Conservation (phyloP, 1,139 yeast genomes). For the Pichia sp. region DNA sequence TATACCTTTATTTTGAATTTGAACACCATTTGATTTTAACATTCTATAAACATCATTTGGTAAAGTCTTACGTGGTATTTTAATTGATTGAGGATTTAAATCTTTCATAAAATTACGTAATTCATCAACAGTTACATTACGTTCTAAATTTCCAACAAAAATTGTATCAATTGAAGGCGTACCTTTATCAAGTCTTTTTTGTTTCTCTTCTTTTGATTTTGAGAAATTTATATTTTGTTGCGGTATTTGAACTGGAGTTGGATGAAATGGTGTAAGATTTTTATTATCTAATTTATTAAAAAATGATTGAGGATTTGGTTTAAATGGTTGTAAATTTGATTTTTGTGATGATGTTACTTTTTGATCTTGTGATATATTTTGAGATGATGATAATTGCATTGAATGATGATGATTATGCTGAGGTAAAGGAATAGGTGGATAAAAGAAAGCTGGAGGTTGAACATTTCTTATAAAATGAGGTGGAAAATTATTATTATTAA, state of each 20-base stretch:
- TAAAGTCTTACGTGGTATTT: slow-evolving; percentile 47
- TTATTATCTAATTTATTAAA: slow-evolving; percentile 2
- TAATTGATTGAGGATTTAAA: slow-evolving; percentile 48
- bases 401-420: background rate
- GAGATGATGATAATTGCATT: background rate
- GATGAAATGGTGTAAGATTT: slow-evolving; percentile 13
- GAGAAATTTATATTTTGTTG: background rate
- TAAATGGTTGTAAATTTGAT: background rate
- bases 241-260: slow-evolving; percentile 7
- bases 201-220: slow-evolving; percentile 24
- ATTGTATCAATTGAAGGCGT: slow-evolving; percentile 48
- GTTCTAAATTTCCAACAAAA: slow-evolving; percentile 54
- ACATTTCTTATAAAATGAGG: slow-evolving; percentile 7
- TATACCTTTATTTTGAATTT: slow-evolving; percentile 53
- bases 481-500: background rate
- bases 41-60: slow-evolving; percentile 37
- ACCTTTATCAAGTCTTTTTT: slow-evolving; percentile 40
- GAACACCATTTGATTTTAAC: slow-evolving; percentile 35
- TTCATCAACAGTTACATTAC: slow-evolving; percentile 39
- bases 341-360: background rate
- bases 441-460: background rate
- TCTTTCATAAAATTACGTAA: slow-evolving; percentile 42
- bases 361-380: background rate
- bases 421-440: slow-evolving; percentile 1
- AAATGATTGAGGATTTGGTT: slow-evolving; percentile 6